Evolutionary conservation across 2,329 filamentous ascomycete genomes (phyloP), one percentile per base, ranked within the genome.

Genomic region (Fusarium anthophilum): DNA sequence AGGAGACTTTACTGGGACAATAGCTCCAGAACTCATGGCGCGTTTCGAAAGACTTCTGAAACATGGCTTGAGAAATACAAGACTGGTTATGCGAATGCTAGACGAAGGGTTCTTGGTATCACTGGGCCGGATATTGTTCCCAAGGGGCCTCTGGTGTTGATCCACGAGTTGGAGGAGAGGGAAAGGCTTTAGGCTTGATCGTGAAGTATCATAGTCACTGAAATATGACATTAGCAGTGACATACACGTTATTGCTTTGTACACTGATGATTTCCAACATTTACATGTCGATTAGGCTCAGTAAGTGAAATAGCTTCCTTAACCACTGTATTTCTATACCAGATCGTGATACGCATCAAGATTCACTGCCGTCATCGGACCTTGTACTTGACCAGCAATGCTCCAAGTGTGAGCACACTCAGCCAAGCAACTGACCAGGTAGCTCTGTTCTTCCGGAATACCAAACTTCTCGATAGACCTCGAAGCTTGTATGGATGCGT

Each of bases 1-100:
- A 84, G 91, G 41, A 85, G 89, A 60, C 79, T 94, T 60, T 95
- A 94, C 78, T 95, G 93, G 92, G 91, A 94, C 73, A 67, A 77
- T 8, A 77, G 79, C 10, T 78, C 77, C 18, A 65, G 67, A 35
- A 77, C 80, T 1, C 81, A 87, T 8, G 87, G 88, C 0, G 92
- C 92, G 0, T 95, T 95, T 79, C 85, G 86, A 50, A 86, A 88
- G 35, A 94, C 93, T 18, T 94, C 92, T 0, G 82, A 91, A 65
- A 93, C 93, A 5, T 82, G 79, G 74, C 78, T 84, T 9, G 69
- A 69, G 7, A 44, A 66, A 0, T 84, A 83, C n/a, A 79, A 73
- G 6, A 11, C 51, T 3, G 78, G 79, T 0, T 84, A 84, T 47
- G 75, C 77, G 0, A 48, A 59, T 1, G 71, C 79, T 1, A 74